Percentiles rank a stretch among this genome's conserved stretches.
Evolutionary conservation across 1,284 basidiomycete genomes (phyloP).

Genomic region (Malassezia sympodialis): DNA sequence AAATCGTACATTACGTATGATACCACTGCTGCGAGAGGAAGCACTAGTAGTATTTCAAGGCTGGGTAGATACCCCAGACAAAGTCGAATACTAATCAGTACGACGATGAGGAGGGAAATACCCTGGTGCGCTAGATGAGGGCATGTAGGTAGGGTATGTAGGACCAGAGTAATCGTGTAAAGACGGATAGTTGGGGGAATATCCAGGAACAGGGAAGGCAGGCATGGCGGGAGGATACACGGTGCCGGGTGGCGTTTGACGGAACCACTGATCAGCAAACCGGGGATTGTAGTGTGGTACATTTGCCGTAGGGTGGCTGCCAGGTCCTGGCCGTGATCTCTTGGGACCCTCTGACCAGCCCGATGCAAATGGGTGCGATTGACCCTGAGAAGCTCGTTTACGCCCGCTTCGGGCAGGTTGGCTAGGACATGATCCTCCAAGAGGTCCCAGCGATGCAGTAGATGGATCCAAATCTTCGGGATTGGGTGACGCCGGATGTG

Average conservation of each 20-base stretch:
- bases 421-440: neutral
- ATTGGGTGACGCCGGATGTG: neutral
- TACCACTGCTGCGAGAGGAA: neutral
- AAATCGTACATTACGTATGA: neutral
- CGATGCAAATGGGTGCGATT: neutral
- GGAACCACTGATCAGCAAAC: constrained; percentile 13
- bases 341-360: neutral
- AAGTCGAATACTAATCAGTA: neutral
- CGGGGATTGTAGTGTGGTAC: constrained; percentile 16
- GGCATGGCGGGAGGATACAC: neutral
- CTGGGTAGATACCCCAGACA: neutral
- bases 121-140: neutral
- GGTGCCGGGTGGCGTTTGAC: neutral
- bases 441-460: constrained; percentile 9
- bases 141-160: neutral
- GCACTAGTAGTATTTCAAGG: neutral
- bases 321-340: neutral
- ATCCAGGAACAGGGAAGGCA: neutral
- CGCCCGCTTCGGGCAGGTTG: neutral
- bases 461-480: constrained; percentile 1
- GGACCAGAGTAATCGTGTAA: neutral
- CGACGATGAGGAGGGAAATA: neutral
- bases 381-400: neutral
- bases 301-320: neutral
- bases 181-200: neutral